Conservation (phyloP, 495 filamentous ascomycete genomes). For the Penicillium canescens region DNA sequence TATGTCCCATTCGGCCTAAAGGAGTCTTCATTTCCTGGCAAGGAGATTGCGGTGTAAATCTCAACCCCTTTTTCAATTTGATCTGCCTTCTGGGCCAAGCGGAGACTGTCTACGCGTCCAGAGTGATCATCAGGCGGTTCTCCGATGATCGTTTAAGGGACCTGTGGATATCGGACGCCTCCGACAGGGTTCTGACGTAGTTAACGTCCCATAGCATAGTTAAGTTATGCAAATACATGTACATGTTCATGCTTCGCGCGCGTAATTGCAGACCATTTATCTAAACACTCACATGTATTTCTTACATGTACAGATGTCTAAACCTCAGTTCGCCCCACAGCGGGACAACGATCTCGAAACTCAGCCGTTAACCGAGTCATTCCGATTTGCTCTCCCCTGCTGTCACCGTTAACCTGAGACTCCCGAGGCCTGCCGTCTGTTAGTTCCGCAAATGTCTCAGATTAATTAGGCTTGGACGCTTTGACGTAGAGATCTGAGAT, state of each 20-base stretch:
- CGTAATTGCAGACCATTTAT: not conserved
- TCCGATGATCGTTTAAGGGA: too few relatives aligned
- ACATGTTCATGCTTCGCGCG: too few relatives aligned
- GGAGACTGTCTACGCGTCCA: too few relatives aligned
- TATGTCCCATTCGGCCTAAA: not conserved
- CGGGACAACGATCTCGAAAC: constrained; percentile 31
- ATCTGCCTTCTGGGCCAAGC: too few relatives aligned
- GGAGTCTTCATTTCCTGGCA: too few relatives aligned
- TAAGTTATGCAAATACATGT: too few relatives aligned
- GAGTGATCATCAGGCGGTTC: too few relatives aligned
- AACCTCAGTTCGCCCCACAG: constrained; percentile 19
- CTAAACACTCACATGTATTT: not conserved
- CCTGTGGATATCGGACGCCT: too few relatives aligned
- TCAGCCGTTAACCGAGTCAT: constrained; percentile 26
- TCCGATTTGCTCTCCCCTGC: constrained; percentile 29
- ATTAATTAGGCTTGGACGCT: constrained; percentile 2
- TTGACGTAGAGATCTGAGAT: not conserved
- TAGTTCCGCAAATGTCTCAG: constrained; percentile 25
- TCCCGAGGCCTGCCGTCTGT: constrained; percentile 19
- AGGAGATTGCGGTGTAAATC: too few relatives aligned
- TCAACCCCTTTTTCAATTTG: too few relatives aligned
- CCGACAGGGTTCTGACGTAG: too few relatives aligned
- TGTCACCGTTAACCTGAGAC: constrained; percentile 23
- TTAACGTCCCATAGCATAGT: too few relatives aligned
- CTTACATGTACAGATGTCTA: not conserved